Evolutionary conservation across 1,284 basidiomycete genomes (phyloP), one percentile per base, ranked within the genome.

Genomic region (Phlebopus sp.): DNA sequence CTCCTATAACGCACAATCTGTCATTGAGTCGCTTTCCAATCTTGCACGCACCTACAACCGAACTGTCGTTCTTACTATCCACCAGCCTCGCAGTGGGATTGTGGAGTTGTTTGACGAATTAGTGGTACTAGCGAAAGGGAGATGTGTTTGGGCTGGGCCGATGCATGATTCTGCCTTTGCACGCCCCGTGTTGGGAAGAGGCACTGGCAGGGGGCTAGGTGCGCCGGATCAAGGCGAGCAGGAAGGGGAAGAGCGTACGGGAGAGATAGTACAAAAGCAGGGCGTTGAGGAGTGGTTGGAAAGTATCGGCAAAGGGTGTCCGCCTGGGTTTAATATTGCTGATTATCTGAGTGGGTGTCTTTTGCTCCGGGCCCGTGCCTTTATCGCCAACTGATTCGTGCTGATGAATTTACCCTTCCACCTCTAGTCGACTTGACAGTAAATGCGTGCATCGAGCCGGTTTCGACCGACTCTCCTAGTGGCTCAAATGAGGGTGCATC

Each of bases 61-160:
- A n/a, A 97, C 94, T 0, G 91, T 98, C 45, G 77, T 98, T 54
- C 97, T 97, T 70, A 97, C 96, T 0, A 97, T 99, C 52, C 96
- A 99, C 64, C 96, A 98, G 67, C 96, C 96, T n/a, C 85, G 95
- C 48, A 93, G 90, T 66, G 97, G 97, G 69, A 98, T 99, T 55
- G 94, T 98, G 9, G 84, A 92, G 0, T 72, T 99, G 13, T 97
- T 99, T 59, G 96, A 99, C 64, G 89, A 95, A 56, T 76, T 98
- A 25, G 68, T 98, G 2, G 71, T 99, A 4, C 78, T 99, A 10
- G 91, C 90, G 0, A 80, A 82, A 47, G 95, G 95, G 36, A 56
- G 64, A 5, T 65, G 61, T 56, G 61, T 62, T 27, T 63, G 61
- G 61, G 60, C 61, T 7, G 61, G 61, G 38, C 64, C 61, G 25